phyloP scores from a whole-genome alignment of 2,329 filamentous ascomycete species.

The Diplodia seriata region DNA sequence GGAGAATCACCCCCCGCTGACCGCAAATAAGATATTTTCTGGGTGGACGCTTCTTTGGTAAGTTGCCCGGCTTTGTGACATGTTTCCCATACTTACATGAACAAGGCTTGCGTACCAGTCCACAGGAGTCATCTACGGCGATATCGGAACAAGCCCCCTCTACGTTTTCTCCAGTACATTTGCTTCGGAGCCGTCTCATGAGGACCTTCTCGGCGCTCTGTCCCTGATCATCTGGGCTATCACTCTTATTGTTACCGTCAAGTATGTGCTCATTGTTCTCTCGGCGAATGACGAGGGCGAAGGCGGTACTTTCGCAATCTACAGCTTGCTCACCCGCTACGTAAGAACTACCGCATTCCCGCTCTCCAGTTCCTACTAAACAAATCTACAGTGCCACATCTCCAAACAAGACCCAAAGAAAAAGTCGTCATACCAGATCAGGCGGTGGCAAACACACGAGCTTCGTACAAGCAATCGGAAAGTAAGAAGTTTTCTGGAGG shows the following conservation, averaged over 20 bases:
- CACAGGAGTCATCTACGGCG: conserved; percentile 72
- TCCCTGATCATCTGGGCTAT: conserved; percentile 74
- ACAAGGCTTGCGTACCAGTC: conserved; percentile 67
- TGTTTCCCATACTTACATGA: background rate
- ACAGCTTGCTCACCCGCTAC: conserved; percentile 66
- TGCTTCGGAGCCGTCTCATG: conserved; percentile 59
- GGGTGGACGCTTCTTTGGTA: conserved; percentile 33
- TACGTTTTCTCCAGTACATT: conserved; percentile 77
- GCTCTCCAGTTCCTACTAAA: background rate
- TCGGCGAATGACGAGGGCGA: conserved; percentile 73
- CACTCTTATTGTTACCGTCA: conserved; percentile 71
- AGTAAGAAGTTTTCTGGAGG: conserved; percentile 65
- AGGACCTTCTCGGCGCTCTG: conserved; percentile 68
- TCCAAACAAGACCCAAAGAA: conserved; percentile 61
- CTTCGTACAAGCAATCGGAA: conserved; percentile 59
- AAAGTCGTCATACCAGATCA: conserved; percentile 64
- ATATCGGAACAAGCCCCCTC: conserved; percentile 71
- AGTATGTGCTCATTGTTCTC: conserved; percentile 71
- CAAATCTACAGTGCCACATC: conserved; percentile 59
- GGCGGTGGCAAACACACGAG: conserved; percentile 65
- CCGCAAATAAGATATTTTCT: conserved; percentile 18
- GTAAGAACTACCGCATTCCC: conserved; percentile 42
- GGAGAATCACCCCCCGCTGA: background rate
- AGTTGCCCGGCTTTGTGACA: too few species aligned
- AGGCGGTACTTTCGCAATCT: conserved; percentile 72